Base-by-base conservation (phyloP, 1,139 yeast species). In the Debaryomyces robertsiae region DNA sequence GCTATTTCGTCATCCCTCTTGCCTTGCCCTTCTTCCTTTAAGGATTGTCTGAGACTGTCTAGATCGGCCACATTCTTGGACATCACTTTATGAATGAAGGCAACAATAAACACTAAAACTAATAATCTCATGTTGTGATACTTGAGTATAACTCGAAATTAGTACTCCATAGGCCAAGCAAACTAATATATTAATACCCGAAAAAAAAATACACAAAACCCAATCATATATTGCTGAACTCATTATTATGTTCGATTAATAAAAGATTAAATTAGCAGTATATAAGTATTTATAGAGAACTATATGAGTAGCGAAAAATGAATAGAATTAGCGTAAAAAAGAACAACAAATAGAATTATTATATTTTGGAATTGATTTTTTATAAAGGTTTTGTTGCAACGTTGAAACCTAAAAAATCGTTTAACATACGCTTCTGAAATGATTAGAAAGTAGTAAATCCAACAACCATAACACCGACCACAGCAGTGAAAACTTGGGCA, bases 381-480 rank as follows among this genome's bases (percentile, higher is more conserved):
- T n/a, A n/a, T 33, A 25, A 33, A 24, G 16, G 17, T 24, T 29
- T 9, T 9, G 15, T 33, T 33, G 24, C 10, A 33, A 33, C 35
- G 17, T 33, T 16, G 16, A 32, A 23, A 19, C 14, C 15, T 6
- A 25, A 17, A 7, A 17, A 13, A 22, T 22, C 9, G 14, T 19
- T 22, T 18, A 11, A 13, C 10, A 18, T 13, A n/a, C 19, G 10
- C 18, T 23, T n/a, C n/a, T n/a, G 15, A 23, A 9, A 22, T 22
- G 29, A 36, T 75, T 79, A 84, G 67, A 82, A 77, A 57, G 84
- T 67, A 54, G 86, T 79, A 48, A 81, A 71, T 57, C 82, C 81
- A 54, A 79, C 61, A 53, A 86, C 86, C 57, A 81, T 84, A 47
- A 81, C 56, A 47, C 77, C 77, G 57, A 84, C 82, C 51, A 80